phyloP scores from a whole-genome alignment of 2,329 filamentous ascomycete species.

The Trichoderma polysporum region DNA sequence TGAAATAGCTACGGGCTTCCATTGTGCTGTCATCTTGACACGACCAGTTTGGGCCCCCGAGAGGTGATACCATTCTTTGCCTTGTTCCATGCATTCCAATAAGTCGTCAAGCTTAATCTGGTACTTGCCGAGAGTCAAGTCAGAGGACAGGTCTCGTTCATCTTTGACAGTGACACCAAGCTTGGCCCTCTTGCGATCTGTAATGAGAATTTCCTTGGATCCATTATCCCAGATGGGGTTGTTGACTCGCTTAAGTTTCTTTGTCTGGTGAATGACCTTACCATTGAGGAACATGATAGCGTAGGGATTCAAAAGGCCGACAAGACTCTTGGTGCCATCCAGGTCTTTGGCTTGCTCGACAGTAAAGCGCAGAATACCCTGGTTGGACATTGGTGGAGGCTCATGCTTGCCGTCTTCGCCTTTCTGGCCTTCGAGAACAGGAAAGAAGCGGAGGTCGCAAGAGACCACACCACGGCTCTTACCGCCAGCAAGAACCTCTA shows the following conservation, averaged over 20 bases:
- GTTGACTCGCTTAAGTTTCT: conserved; percentile 94
- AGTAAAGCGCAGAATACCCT: conserved; percentile 89
- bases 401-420: conserved; percentile 74
- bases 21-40: conserved; percentile 86
- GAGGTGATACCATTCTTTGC: conserved; percentile 94
- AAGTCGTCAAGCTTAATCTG: conserved; percentile 96
- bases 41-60: conserved; percentile 77
- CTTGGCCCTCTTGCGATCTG: conserved; percentile 85
- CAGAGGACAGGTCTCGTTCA: conserved; percentile 78
- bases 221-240: conserved; percentile 95
- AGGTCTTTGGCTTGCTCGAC: conserved; percentile 96
- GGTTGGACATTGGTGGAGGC: conserved; percentile 83
- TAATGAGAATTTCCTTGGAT: conserved; percentile 91
- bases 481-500: conserved; percentile 83
- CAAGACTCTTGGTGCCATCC: conserved; percentile 85
- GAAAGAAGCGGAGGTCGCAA: conserved; percentile 91
- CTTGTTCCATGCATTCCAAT: conserved; percentile 84
- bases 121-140: conserved; percentile 86
- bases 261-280: conserved; percentile 84
- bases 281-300: conserved; percentile 85
- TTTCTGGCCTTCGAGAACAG: conserved; percentile 72
- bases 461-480: conserved; percentile 78
- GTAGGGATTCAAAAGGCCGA: conserved; percentile 90
- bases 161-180: conserved; percentile 94
- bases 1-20: conserved; percentile 89